Conservation (phyloP, 75 land plant genomes). For the Sequoia sempervirens region DNA sequence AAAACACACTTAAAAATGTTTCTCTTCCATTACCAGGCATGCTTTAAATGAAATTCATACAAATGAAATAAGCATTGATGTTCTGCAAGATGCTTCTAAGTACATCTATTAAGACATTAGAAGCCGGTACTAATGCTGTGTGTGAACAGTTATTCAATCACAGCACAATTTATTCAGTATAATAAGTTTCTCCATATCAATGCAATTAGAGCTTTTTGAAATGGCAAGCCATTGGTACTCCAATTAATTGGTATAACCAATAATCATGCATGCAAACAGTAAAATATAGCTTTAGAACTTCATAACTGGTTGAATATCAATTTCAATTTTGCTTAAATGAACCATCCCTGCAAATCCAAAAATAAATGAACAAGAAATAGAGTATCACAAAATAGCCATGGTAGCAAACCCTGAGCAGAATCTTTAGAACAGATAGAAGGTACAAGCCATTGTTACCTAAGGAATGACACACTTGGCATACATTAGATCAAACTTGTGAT, state of each 20-base stretch:
- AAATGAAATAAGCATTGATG: neutral
- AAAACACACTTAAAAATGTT: slow-evolving; percentile 15
- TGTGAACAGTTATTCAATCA: neutral
- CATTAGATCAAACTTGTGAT: no score
- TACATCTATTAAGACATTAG: neutral
- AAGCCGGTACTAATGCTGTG: neutral
- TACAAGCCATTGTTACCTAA: neutral
- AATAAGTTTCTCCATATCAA: neutral
- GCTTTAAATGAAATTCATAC: slow-evolving; percentile 12
- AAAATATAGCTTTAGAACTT: neutral
- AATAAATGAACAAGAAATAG: neutral
- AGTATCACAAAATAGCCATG: neutral
- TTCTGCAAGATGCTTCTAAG: neutral
- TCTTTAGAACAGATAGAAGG: no score
- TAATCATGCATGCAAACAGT: neutral
- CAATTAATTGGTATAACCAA: neutral
- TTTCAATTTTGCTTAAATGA: neutral
- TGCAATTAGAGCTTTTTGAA: neutral
- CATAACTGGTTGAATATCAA: neutral
- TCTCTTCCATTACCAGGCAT: slow-evolving; percentile 30
- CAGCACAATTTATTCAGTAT: neutral
- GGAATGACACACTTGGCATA: slow-evolving; percentile 18
- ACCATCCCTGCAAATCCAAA: neutral
- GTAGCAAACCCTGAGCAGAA: no score
- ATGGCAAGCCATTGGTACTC: neutral